phyloP scores from a whole-genome alignment of 176 grass and related monocot genomes.

The Canna indica region DNA sequence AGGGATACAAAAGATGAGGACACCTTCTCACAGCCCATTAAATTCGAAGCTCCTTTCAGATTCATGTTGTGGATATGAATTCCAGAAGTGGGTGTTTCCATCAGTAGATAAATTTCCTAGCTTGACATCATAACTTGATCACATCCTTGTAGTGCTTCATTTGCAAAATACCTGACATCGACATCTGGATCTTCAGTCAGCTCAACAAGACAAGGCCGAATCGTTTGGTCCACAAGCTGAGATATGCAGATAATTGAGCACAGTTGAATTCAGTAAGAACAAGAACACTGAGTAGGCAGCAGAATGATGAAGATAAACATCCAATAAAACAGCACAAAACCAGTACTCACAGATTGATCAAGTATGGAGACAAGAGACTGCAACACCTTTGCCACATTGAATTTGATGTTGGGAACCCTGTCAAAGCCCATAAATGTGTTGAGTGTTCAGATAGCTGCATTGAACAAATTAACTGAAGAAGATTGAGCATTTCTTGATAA shows the following conservation, averaged over 20 bases:
- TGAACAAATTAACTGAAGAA: no score
- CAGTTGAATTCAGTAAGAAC: not conserved
- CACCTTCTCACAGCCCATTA: not conserved
- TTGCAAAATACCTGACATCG: slow-evolving; percentile 74
- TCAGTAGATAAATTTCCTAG: slow-evolving; percentile 20
- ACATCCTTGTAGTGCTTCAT: slow-evolving; percentile 68
- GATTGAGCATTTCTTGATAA: not conserved
- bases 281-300: not conserved
- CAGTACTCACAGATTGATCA: slow-evolving; percentile 59
- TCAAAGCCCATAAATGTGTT: not conserved
- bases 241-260: slow-evolving; percentile 10
- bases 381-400: slow-evolving; percentile 86
- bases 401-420: slow-evolving; percentile 95
- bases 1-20: no score
- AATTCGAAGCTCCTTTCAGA: no score
- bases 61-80: not conserved
- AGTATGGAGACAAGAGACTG: slow-evolving; percentile 65
- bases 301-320: not conserved
- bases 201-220: slow-evolving; percentile 81
- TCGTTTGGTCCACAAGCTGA: slow-evolving; percentile 56
- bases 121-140: slow-evolving; percentile 86
- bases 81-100: not conserved
- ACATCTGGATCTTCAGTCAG: slow-evolving; percentile 97
- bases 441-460: not conserved
- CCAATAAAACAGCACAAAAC: not conserved